phyloP scores from a whole-genome alignment of 169 alveolate genomes.

The Cryptosporidium sp. region DNA sequence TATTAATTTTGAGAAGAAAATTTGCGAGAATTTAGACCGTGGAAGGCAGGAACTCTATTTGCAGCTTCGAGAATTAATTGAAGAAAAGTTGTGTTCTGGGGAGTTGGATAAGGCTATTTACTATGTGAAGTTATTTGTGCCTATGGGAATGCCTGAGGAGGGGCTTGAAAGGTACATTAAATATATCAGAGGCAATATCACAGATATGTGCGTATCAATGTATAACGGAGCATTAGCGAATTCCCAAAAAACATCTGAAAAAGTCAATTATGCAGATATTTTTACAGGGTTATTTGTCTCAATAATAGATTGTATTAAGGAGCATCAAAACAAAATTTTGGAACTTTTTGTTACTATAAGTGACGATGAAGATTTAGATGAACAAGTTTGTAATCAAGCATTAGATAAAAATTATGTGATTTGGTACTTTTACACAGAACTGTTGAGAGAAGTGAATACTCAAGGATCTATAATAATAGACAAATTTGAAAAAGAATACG shows the following conservation, averaged over 20 bases:
- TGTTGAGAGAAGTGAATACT: conserved; percentile 31
- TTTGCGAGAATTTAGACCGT: conserved; percentile 27
- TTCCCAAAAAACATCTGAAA: conserved; percentile 12
- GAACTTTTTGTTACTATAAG: conserved; percentile 26
- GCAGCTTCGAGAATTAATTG: conserved; percentile 6
- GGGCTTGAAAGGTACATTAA: conserved; percentile 55
- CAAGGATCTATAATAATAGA: conserved; percentile 50
- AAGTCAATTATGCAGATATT: conserved; percentile 49
- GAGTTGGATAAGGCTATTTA: conserved; percentile 20
- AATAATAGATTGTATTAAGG: conserved; percentile 27
- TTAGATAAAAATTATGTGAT: conserved; percentile 9
- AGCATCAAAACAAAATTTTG: conserved; percentile 18
- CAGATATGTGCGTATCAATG: conserved; percentile 38
- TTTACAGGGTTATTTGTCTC: conserved; percentile 46
- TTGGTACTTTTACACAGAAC: conserved; percentile 18
- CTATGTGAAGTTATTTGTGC: conserved; percentile 39
- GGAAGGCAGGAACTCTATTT: conserved; percentile 38
- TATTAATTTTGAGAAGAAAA: conserved; percentile 29
- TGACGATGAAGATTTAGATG: neutral
- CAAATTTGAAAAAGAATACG: conserved; percentile 51
- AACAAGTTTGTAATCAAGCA: neutral
- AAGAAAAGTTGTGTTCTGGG: conserved; percentile 15
- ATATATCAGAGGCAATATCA: conserved; percentile 44
- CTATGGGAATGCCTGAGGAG: conserved; percentile 54
- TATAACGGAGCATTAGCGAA: conserved; percentile 49